phyloP scores from a whole-genome alignment of 208 protist species.

The Trypanosoma grayi region DNA sequence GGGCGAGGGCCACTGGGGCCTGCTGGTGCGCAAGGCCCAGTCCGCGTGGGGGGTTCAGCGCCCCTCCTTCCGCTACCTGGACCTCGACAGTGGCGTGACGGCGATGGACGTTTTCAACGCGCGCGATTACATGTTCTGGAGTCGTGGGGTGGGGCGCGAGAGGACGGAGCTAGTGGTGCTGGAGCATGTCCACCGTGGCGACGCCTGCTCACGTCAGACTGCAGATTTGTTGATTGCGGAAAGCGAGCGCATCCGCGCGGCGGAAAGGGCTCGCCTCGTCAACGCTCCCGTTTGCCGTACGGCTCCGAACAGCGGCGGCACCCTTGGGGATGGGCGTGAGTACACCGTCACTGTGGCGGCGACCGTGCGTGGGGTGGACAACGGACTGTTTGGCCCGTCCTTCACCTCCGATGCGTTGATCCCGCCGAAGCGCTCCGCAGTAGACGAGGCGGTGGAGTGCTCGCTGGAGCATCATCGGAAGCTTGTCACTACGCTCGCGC shows the following conservation, averaged over 20 bases:
- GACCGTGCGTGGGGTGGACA: conserved; percentile 21
- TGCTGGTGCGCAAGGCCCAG: conserved; percentile 30
- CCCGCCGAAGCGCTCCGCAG: neutral
- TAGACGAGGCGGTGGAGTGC: neutral
- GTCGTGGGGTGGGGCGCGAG: conserved; percentile 11
- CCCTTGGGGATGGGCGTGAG: neutral
- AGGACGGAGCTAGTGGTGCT: conserved; percentile 33
- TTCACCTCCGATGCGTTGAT: conserved; percentile 24
- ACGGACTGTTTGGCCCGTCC: conserved; percentile 18
- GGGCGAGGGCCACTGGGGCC: conserved; percentile 31
- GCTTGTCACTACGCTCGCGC: conserved; percentile 8
- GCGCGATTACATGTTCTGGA: conserved; percentile 34
- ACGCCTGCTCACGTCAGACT: neutral
- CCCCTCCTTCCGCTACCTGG: conserved; percentile 36
- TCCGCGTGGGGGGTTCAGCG: conserved; percentile 35
- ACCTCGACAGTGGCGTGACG: conserved; percentile 21
- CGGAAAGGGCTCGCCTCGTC: neutral
- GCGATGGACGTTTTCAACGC: conserved; percentile 33
- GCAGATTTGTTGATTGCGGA: neutral
- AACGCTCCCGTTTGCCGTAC: neutral
- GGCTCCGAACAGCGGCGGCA: neutral
- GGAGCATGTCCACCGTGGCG: conserved; percentile 22
- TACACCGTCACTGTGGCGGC: conserved; percentile 19
- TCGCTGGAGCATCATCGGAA: conserved; percentile 21
- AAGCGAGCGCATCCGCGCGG: neutral